A percentile compares a stretch with the other conserved stretches of the same genome.
phyloP scores from a whole-genome alignment of 176 grass and related monocot species.

The Miscanthus lutarioriparius region DNA sequence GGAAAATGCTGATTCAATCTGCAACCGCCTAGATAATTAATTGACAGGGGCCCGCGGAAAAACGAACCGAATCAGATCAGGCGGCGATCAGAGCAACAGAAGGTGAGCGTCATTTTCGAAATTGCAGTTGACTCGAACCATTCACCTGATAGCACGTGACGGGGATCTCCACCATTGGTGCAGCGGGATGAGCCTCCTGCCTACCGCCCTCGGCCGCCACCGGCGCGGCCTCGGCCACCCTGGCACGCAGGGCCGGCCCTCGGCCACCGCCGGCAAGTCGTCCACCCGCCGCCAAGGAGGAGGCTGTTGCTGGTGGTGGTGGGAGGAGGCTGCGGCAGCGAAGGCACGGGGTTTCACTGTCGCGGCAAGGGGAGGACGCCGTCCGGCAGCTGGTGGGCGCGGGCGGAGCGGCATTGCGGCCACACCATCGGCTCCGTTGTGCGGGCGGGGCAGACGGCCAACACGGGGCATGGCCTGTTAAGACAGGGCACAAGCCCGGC shows the following conservation, averaged over 20 bases:
- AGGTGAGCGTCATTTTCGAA: background rate
- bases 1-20: background rate
- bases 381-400: background rate
- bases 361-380: background rate
- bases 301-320: background rate
- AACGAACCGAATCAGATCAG: conserved; percentile 5
- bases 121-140: conserved; percentile 8
- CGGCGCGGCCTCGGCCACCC: conserved; percentile 40
- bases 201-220: conserved; percentile 39
- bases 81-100: background rate
- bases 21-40: background rate
- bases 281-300: background rate
- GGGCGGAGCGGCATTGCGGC: background rate
- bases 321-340: background rate
- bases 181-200: conserved; percentile 26
- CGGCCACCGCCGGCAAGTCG: conserved; percentile 8
- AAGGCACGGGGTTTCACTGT: background rate
- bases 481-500: no score
- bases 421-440: background rate
- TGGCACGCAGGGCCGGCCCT: conserved; percentile 33
- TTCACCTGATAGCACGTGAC: conserved; percentile 96
- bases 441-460: no score
- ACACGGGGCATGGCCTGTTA: no score
- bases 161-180: conserved; percentile 74
- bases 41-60: background rate